Percentiles rank a stretch among this genome's conserved stretches.
Evolutionary conservation across 1,284 basidiomycete species (phyloP).

Genomic region (Coriolopsis trogii): DNA sequence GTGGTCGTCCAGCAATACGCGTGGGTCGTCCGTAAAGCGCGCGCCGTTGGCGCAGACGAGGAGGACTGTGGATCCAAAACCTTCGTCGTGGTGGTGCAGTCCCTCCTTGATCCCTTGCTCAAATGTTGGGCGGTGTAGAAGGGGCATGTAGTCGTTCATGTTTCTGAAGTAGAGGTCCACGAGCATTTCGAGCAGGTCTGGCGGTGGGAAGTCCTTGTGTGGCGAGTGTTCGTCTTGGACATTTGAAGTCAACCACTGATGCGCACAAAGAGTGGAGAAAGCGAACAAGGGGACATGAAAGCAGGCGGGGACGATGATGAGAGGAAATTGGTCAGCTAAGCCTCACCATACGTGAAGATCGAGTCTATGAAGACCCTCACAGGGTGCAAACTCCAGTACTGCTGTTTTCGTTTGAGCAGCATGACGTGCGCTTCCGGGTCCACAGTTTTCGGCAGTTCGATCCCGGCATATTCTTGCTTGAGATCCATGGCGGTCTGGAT

Average conservation of each 20-base stretch:
- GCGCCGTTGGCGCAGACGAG: constrained; percentile 78
- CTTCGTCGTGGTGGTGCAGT: constrained; percentile 57
- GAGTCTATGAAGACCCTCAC: constrained; percentile 20
- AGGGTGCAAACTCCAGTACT: constrained; percentile 35
- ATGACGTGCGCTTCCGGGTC: constrained; percentile 21
- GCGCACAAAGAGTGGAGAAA: neutral
- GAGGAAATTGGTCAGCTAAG: constrained; percentile 1
- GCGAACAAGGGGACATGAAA: neutral
- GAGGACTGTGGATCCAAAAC: constrained; percentile 72
- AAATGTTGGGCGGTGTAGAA: constrained; percentile 82
- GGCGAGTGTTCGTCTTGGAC: constrained; percentile 33
- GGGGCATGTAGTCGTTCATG: constrained; percentile 64
- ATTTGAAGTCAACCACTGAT: constrained; percentile 37
- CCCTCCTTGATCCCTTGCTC: constrained; percentile 60
- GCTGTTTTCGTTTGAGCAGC: constrained; percentile 27
- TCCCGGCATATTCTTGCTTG: constrained; percentile 46
- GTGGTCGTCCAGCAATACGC: constrained; percentile 55
- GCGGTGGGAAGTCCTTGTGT: constrained; percentile 55
- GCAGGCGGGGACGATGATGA: neutral
- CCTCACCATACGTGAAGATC: constrained; percentile 4
- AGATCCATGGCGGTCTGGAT: constrained; percentile 52
- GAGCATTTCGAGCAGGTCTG: constrained; percentile 62
- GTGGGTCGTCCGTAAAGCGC: constrained; percentile 68
- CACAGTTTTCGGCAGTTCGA: constrained; percentile 17
- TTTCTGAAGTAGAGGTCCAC: constrained; percentile 72